These are phyloP conservation scores for Clavispora vitiphila DNA, from an alignment of 805 yeast species.

Conservation along the genomic window DNA sequence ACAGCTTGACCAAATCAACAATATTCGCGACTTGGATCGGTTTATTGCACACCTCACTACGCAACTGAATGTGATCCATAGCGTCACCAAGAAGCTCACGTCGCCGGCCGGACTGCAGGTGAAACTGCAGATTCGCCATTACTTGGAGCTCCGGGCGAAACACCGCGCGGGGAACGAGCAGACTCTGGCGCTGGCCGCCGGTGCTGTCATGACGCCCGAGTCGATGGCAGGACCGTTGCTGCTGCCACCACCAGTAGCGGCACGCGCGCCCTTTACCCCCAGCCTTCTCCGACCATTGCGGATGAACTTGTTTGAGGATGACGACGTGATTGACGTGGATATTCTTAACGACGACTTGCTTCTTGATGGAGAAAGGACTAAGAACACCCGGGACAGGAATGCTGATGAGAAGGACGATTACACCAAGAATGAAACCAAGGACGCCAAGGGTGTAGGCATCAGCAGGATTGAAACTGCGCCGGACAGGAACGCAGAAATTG, in stretches of 20 bases:
- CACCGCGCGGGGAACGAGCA: slow-evolving; percentile 2
- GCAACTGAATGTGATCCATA: slow-evolving; percentile 32
- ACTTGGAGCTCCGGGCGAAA: slow-evolving; percentile 16
- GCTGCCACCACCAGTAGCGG: not conserved
- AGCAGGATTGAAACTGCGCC: too few species aligned
- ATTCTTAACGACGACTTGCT: slow-evolving; percentile 13
- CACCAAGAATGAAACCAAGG: not conserved
- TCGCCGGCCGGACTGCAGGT: slow-evolving; percentile 9
- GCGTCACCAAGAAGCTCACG: slow-evolving; percentile 30
- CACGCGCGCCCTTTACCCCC: slow-evolving; percentile 11
- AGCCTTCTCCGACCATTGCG: slow-evolving; percentile 15
- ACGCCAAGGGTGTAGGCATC: not conserved
- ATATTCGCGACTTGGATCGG: slow-evolving; percentile 36
- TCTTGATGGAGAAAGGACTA: not conserved
- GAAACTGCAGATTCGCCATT: slow-evolving; percentile 18
- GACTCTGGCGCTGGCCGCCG: not conserved
- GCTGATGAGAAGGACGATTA: too few species aligned
- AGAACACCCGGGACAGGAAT: not conserved
- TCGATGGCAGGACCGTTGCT: not conserved
- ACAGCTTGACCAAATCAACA: slow-evolving; percentile 35
- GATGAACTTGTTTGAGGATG: slow-evolving; percentile 14
- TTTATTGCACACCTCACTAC: slow-evolving; percentile 34
- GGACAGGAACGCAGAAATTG: too few species aligned
- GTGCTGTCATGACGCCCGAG: not conserved
- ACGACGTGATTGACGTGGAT: slow-evolving; percentile 14